Evolutionary conservation across 805 yeast genomes (phyloP).

Genomic region (Yamadazyma kitorensis): DNA sequence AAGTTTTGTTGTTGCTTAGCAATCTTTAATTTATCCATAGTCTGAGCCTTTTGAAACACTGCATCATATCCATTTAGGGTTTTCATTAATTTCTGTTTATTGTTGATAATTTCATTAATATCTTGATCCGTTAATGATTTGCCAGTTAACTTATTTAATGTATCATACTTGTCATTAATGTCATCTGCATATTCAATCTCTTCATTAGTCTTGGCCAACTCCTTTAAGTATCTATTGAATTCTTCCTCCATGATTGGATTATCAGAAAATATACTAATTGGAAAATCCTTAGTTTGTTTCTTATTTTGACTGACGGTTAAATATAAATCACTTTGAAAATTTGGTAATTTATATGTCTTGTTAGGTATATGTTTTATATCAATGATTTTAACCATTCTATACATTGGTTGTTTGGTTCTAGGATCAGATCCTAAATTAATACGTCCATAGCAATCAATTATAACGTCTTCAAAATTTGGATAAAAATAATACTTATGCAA

Average conservation of each 20-base stretch:
- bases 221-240: conserved; percentile 62
- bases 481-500: conserved; percentile 75
- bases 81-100: conserved; percentile 61
- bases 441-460: conserved; percentile 75
- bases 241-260: conserved; percentile 68
- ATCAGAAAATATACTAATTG: conserved; percentile 79
- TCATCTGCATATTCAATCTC: conserved; percentile 62
- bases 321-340: conserved; percentile 47
- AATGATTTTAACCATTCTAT: conserved; percentile 81
- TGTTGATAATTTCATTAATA: conserved; percentile 73
- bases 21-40: conserved; percentile 71
- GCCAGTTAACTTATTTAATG: conserved; percentile 59
- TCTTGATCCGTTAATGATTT: conserved; percentile 69
- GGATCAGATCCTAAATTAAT: conserved; percentile 75
- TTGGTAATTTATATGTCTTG: conserved; percentile 41
- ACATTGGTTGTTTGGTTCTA: conserved; percentile 59
- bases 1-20: conserved; percentile 61
- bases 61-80: conserved; percentile 47
- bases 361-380: conserved; percentile 48
- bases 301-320: conserved; percentile 81
- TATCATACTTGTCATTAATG: conserved; percentile 60
- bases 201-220: conserved; percentile 56
- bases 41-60: conserved; percentile 67
- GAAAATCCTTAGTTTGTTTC: conserved; percentile 67
- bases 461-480: conserved; percentile 70